phyloP scores from a whole-genome alignment of 371 early-diverging fungal species.

The Enterospora canceri region DNA sequence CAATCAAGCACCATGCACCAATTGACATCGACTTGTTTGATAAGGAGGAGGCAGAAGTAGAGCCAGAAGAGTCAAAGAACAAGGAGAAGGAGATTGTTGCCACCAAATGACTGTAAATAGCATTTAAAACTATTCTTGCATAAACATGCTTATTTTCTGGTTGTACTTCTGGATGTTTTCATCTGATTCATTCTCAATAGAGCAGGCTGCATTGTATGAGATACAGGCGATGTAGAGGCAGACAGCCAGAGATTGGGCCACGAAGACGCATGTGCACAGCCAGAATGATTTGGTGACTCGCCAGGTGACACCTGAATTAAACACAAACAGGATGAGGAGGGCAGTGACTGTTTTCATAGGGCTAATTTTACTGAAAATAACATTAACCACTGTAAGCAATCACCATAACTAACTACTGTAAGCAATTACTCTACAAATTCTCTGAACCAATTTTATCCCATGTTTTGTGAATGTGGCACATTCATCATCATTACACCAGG shows the following conservation, averaged over 20 bases:
- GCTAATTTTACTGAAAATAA: too few species aligned
- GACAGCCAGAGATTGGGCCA: background rate
- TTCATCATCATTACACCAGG: constrained; percentile 4
- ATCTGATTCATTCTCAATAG: background rate
- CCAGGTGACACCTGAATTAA: too few species aligned
- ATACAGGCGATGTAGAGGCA: background rate
- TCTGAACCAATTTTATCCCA: too few species aligned
- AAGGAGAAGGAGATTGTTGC: background rate
- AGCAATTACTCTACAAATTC: too few species aligned
- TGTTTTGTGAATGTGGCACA: constrained; percentile 47
- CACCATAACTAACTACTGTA: too few species aligned
- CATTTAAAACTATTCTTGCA: background rate
- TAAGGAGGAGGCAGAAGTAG: constrained; percentile 5
- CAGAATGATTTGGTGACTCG: too few species aligned
- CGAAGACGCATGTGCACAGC: too few species aligned
- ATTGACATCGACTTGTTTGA: constrained; percentile 48
- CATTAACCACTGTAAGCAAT: too few species aligned
- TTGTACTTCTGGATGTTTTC: constrained; percentile 3
- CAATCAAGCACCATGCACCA: constrained; percentile 35
- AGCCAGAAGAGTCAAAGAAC: constrained; percentile 3
- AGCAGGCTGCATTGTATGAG: background rate
- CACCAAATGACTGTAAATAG: background rate
- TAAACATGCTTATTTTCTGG: background rate
- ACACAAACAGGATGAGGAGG: too few species aligned
- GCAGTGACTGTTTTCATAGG: too few species aligned